These are phyloP conservation scores for Pichia sp. DNA, from an alignment of 1,139 yeast species.

Conservation along the genomic window DNA sequence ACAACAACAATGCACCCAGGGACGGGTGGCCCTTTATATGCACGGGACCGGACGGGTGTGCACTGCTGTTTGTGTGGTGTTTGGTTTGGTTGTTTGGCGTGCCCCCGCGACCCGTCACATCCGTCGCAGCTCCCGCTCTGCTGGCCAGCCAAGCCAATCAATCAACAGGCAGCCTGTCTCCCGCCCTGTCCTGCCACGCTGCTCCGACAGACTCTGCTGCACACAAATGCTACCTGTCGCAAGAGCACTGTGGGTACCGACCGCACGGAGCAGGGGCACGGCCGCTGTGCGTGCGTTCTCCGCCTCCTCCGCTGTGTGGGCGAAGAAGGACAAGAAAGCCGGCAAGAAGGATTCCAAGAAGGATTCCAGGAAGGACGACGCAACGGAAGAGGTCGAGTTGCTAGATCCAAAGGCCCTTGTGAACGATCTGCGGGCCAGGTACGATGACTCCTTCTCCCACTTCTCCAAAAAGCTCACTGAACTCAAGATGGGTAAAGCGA, in stretches of 20 bases:
- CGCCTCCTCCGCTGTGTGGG: constrained; percentile 2
- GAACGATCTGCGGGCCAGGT: constrained; percentile 38
- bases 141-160: too few relatives aligned
- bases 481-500: constrained; percentile 59
- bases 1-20: too few relatives aligned
- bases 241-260: background rate
- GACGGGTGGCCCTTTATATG: too few relatives aligned
- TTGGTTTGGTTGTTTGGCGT: too few relatives aligned
- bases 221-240: background rate
- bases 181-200: too few relatives aligned
- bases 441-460: constrained; percentile 41
- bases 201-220: too few relatives aligned
- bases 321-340: constrained; percentile 14
- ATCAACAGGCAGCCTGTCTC: too few relatives aligned
- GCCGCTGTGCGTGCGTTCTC: constrained; percentile 11
- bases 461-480: constrained; percentile 54
- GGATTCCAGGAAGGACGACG: constrained; percentile 14
- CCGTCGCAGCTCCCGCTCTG: too few relatives aligned
- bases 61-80: too few relatives aligned
- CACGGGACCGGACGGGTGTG: too few relatives aligned
- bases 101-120: too few relatives aligned
- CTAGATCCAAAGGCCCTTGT: constrained; percentile 30
- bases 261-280: too few relatives aligned
- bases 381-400: constrained; percentile 20
- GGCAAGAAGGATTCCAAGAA: constrained; percentile 9